Conservation (phyloP, 371 early-diverging fungal species). For the Mucor saturninus region DNA sequence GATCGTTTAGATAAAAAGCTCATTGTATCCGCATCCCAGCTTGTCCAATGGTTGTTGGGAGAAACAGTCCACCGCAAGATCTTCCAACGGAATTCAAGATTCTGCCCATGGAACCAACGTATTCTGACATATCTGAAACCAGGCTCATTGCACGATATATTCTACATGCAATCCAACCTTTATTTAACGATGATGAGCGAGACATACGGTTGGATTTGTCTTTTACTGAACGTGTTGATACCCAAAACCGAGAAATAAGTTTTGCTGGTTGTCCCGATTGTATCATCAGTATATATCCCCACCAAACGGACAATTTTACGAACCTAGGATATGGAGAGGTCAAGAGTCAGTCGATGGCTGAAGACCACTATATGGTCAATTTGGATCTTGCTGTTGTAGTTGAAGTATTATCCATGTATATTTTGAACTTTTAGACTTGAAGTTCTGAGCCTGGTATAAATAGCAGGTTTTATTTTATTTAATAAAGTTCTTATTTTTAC, state of each 20-base stretch:
- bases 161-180: conserved; percentile 25
- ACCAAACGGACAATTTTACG: conserved; percentile 27
- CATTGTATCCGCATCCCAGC: conserved; percentile 24
- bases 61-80: too few relatives aligned
- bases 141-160: conserved; percentile 32
- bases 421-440: too few relatives aligned
- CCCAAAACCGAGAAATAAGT: conserved; percentile 13
- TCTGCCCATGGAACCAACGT: conserved; percentile 30
- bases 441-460: too few relatives aligned
- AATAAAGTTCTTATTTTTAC: too few relatives aligned
- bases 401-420: too few relatives aligned
- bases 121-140: conserved; percentile 26
- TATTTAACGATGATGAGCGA: conserved; percentile 29
- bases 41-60: conserved; percentile 16
- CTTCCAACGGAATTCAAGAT: not conserved
- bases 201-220: conserved; percentile 25
- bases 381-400: conserved; percentile 16
- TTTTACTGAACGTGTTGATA: conserved; percentile 25
- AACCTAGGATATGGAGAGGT: conserved; percentile 30
- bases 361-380: conserved; percentile 29
- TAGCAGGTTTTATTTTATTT: too few relatives aligned
- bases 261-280: conserved; percentile 30
- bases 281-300: conserved; percentile 24
- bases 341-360: conserved; percentile 23
- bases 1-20: conserved; percentile 24